Base-by-base conservation (phyloP, 2,329 filamentous ascomycete species). In the Paramyrothecium roridum region DNA sequence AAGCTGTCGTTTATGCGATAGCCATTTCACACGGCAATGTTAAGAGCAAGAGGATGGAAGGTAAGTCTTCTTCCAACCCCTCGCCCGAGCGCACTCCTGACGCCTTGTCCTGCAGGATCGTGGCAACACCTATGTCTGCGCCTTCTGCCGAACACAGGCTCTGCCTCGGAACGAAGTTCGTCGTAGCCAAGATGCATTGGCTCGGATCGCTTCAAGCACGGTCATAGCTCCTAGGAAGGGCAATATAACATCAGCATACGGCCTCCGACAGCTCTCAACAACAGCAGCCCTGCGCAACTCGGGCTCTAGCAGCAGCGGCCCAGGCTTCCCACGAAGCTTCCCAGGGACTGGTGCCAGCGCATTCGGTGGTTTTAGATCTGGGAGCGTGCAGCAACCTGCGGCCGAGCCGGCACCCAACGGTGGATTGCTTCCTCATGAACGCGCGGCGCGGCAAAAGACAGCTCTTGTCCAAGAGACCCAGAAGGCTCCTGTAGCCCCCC, bases 31-130 rank as follows among this genome's bases (percentile, higher is more conserved):
- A 57, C 61, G 63, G 69, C 61, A 59, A 79, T 79, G 76, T 73
- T 79, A 57, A 75, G 74, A 69, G 70, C 70, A 61, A 70, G 70
- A 59, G 57, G 68, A 63, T 73, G 69, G 64, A 71, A 72, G 70
- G 77, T 77, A 59, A 57, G 67, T 56, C 26, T 47, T 51, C 46
- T 34, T 52, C 47, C 40, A 16, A 19, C 50, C 47, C 23, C 4
- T 40, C 12, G 23, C 33, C 37, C 33, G 21, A 4, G 10, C 17
- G 34, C 30, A 11, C 40, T 53, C 54, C 50, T 50, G 40, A 60
- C 48, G 52, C 12, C 59, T 53, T 52, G 47, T 48, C 52, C 45
- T 8, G 54, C 52, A 76, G 74, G 67, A 69, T 62, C 71, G 66
- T 57, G 63, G 66, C 61, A 68, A 69, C 64, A 66, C 69, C 51